phyloP scores from a whole-genome alignment of 2,329 filamentous ascomycete genomes.

The Ophiostoma fasciatum region DNA sequence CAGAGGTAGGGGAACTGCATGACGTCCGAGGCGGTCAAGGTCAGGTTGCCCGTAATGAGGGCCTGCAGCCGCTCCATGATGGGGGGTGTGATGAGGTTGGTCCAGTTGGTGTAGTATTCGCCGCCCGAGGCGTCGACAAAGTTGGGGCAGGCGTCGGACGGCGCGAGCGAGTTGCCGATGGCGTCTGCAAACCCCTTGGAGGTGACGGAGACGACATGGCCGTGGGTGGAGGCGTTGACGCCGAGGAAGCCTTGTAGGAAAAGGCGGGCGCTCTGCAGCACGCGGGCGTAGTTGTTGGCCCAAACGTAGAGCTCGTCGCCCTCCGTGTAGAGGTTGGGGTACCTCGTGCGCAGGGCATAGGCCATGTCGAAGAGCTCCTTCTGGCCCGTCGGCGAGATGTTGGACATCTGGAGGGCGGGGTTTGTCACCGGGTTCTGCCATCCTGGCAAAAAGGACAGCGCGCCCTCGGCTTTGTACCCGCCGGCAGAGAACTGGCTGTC shows the following conservation, averaged over 20 bases:
- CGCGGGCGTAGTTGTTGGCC: constrained; percentile 51
- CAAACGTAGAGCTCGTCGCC: constrained; percentile 41
- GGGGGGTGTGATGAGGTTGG: constrained; percentile 20
- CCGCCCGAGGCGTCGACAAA: constrained; percentile 39
- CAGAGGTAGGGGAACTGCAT: constrained; percentile 49
- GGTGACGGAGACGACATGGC: constrained; percentile 43
- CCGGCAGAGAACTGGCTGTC: constrained; percentile 41
- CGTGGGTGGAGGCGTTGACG: constrained; percentile 34
- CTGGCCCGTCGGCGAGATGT: constrained; percentile 45
- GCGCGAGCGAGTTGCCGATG: constrained; percentile 46
- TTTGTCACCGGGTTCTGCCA: constrained; percentile 45
- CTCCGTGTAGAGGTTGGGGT: constrained; percentile 33
- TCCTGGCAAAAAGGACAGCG: constrained; percentile 38
- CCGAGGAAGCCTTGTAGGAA: constrained; percentile 49
- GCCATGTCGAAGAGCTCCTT: constrained; percentile 45
- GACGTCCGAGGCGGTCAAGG: constrained; percentile 29
- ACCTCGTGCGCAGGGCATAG: constrained; percentile 33
- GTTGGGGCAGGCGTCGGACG: constrained; percentile 47
- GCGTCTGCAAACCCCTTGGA: constrained; percentile 32
- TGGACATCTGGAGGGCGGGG: constrained; percentile 39
- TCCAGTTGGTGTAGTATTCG: constrained; percentile 23
- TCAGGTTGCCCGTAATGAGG: constrained; percentile 37
- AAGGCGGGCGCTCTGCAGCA: constrained; percentile 45
- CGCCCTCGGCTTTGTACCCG: constrained; percentile 33
- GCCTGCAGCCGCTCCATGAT: constrained; percentile 38